Evolutionary conservation across 805 yeast genomes (phyloP).

Genomic region (Maudiozyma turicensis): DNA sequence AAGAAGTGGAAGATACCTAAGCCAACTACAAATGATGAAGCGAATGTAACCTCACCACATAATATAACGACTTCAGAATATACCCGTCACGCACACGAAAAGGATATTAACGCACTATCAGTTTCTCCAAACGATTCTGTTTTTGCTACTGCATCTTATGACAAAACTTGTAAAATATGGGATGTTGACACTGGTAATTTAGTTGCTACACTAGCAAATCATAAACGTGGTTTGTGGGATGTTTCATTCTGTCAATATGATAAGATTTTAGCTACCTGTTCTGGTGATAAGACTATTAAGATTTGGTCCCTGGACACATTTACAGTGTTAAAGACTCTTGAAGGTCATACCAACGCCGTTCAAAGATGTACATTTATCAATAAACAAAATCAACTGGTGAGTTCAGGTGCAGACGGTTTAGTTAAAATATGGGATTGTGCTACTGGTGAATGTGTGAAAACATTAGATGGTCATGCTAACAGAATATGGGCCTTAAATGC

Average conservation of each 20-base stretch:
- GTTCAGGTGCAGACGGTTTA: slow-evolving; percentile 88
- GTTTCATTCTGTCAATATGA: slow-evolving; percentile 74
- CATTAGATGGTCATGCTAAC: slow-evolving; percentile 88
- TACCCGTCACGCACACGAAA: slow-evolving; percentile 94
- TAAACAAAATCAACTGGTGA: slow-evolving; percentile 55
- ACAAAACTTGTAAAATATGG: slow-evolving; percentile 88
- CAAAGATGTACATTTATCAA: slow-evolving; percentile 69
- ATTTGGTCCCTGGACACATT: slow-evolving; percentile 81
- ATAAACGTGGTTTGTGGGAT: slow-evolving; percentile 92
- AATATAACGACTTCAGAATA: slow-evolving; percentile 58
- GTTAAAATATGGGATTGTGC: slow-evolving; percentile 81
- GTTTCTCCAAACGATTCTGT: slow-evolving; percentile 82
- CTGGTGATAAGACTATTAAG: slow-evolving; percentile 86
- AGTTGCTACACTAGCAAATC: slow-evolving; percentile 77
- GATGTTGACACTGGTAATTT: slow-evolving; percentile 77
- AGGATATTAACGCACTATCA: slow-evolving; percentile 85
- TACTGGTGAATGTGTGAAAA: slow-evolving; percentile 68
- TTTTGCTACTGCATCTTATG: slow-evolving; percentile 92
- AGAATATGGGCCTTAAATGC: slow-evolving; percentile 86
- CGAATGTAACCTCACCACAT: slow-evolving; percentile 15
- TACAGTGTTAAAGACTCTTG: slow-evolving; percentile 71
- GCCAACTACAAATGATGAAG: slow-evolving; percentile 12
- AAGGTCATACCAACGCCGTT: slow-evolving; percentile 90
- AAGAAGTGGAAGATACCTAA: slow-evolving; percentile 75
- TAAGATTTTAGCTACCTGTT: slow-evolving; percentile 66